Percentiles rank a stretch among this genome's conserved stretches.
These are phyloP conservation scores for Neocatenulostroma microsporum DNA, from an alignment of 2,329 filamentous ascomycete genomes.

Conservation along the genomic window DNA sequence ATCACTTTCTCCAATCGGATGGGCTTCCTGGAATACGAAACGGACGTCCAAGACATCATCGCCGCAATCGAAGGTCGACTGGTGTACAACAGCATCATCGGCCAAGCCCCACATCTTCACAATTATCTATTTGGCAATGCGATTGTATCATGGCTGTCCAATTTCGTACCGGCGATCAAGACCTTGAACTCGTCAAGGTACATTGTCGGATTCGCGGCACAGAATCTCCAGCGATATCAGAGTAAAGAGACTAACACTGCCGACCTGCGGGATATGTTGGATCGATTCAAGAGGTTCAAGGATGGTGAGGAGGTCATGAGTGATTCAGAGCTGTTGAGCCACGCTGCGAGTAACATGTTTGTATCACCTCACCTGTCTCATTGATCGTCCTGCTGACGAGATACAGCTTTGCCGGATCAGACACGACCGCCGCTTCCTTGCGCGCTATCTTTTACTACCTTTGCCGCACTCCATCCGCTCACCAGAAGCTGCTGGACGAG, in stretches of 20 bases:
- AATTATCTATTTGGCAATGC: conserved; percentile 17
- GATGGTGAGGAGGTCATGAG: conserved; percentile 19
- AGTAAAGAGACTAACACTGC: conserved; percentile 13
- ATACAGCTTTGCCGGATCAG: conserved; percentile 27
- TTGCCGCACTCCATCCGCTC: conserved; percentile 7
- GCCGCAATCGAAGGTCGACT: conserved; percentile 18
- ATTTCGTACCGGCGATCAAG: conserved; percentile 12
- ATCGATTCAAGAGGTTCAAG: conserved; percentile 18
- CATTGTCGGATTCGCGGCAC: conserved; percentile 19
- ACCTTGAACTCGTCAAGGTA: conserved; percentile 16
- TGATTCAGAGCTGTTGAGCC: conserved; percentile 14
- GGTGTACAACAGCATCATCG: conserved; percentile 17
- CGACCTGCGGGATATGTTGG: conserved; percentile 17
- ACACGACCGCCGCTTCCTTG: conserved; percentile 36
- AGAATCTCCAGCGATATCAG: conserved; percentile 16
- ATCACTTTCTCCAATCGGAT: conserved; percentile 16
- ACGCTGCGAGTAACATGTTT: conserved; percentile 41
- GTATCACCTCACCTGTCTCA: too few relatives aligned
- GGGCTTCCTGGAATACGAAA: conserved; percentile 14
- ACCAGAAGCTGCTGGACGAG: conserved; percentile 10
- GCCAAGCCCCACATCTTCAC: conserved; percentile 18
- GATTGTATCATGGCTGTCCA: conserved; percentile 11
- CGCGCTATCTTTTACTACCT: conserved; percentile 35
- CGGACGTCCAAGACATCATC: conserved; percentile 16
- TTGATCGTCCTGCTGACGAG: not conserved